These are phyloP conservation scores for Priceomyces castillae DNA, from an alignment of 805 yeast genomes.

Conservation along the genomic window DNA sequence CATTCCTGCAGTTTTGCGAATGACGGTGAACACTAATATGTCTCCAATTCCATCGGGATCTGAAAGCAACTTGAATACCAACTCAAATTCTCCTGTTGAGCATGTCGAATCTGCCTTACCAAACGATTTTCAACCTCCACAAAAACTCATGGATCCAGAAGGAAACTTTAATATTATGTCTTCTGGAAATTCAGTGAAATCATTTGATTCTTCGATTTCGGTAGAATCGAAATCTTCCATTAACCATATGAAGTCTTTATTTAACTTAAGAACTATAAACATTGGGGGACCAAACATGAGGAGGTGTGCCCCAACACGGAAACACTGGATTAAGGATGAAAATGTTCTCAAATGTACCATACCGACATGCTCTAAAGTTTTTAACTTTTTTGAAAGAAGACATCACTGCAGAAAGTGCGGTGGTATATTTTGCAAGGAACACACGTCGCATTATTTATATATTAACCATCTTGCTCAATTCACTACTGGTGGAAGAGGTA, in stretches of 20 bases:
- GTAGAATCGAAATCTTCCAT: slow-evolving; percentile 21
- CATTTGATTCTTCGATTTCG: slow-evolving; percentile 31
- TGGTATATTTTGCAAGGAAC: slow-evolving; percentile 71
- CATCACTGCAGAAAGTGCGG: slow-evolving; percentile 90
- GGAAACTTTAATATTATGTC: background rate
- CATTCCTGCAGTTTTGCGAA: slow-evolving; percentile 79
- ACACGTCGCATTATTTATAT: slow-evolving; percentile 55
- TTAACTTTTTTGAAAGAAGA: slow-evolving; percentile 74
- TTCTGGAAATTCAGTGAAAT: slow-evolving; percentile 21
- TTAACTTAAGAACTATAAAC: slow-evolving; percentile 9
- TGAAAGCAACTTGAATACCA: background rate
- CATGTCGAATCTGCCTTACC: background rate
- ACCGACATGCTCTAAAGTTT: slow-evolving; percentile 54
- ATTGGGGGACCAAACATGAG: slow-evolving; percentile 26
- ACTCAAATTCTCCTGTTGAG: slow-evolving; percentile 2
- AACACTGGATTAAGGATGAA: slow-evolving; percentile 76
- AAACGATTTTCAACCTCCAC: slow-evolving; percentile 4
- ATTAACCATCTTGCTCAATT: slow-evolving; percentile 59
- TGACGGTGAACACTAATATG: slow-evolving; percentile 25
- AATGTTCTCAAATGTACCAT: slow-evolving; percentile 60
- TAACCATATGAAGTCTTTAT: slow-evolving; percentile 8
- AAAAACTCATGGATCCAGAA: slow-evolving; percentile 1
- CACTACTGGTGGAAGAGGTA: slow-evolving; percentile 65
- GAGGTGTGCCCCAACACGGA: slow-evolving; percentile 49
- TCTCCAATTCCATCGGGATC: background rate